Conservation (phyloP, 495 filamentous ascomycete genomes). For the Lophium mytilinum region DNA sequence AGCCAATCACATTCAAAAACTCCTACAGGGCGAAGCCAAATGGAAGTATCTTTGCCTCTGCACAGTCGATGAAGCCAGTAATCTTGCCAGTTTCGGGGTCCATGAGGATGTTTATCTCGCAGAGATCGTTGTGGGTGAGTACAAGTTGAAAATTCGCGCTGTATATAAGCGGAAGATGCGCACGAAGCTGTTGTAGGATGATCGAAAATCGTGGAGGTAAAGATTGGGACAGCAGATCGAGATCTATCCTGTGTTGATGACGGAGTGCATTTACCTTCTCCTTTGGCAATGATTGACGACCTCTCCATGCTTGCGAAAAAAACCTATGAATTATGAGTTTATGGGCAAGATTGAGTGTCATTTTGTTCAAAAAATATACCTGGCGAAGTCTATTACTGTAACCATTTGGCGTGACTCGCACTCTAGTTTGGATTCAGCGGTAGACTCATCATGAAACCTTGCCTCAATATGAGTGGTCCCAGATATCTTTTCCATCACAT, state of each 20-base stretch:
- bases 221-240: not conserved
- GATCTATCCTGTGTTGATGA: not conserved
- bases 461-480: slow-evolving; percentile 1
- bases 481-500: not conserved
- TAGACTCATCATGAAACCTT: too few species aligned
- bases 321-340: not conserved
- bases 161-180: not conserved
- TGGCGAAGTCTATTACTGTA: not conserved
- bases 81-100: slow-evolving; percentile 35
- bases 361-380: too few species aligned
- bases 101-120: slow-evolving; percentile 39
- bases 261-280: not conserved
- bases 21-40: slow-evolving; percentile 41
- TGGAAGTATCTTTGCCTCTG: slow-evolving; percentile 37
- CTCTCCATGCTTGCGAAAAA: not conserved
- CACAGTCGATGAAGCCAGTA: slow-evolving; percentile 42
- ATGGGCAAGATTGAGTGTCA: too few species aligned
- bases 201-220: slow-evolving; percentile 1
- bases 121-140: slow-evolving; percentile 43
- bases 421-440: too few species aligned
- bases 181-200: not conserved
- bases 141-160: slow-evolving; percentile 7
- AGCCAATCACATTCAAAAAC: slow-evolving; percentile 37
- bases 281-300: too few species aligned
- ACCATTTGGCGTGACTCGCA: not conserved